Evolutionary conservation across 371 early-diverging fungal species (phyloP).

Genomic region (Mucor piriformis): DNA sequence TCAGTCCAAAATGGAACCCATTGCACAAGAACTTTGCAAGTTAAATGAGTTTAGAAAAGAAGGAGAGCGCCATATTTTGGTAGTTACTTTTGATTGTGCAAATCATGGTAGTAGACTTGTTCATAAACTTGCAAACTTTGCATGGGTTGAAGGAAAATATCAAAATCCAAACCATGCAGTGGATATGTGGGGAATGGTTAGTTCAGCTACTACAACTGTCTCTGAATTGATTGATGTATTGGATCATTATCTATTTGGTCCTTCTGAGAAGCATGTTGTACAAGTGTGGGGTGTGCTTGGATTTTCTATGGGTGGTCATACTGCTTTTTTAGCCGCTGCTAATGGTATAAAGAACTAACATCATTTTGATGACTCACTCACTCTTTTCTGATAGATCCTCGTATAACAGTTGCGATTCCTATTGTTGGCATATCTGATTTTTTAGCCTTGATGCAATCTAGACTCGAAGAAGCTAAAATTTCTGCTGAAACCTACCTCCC

Average conservation of each 20-base stretch:
- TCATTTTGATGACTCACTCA: not conserved
- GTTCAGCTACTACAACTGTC: constrained; percentile 44
- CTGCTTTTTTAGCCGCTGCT: constrained; percentile 50
- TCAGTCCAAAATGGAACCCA: constrained; percentile 32
- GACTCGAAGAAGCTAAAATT: constrained; percentile 20
- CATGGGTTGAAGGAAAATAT: constrained; percentile 39
- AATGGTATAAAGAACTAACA: constrained; percentile 44
- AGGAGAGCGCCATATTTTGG: constrained; percentile 30
- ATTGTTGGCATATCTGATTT: constrained; percentile 45
- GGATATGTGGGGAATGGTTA: constrained; percentile 58
- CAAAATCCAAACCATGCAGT: constrained; percentile 50
- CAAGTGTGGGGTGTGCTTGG: constrained; percentile 56
- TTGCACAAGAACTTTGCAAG: constrained; percentile 28
- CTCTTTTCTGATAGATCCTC: constrained; percentile 30
- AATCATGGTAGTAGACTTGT: constrained; percentile 60
- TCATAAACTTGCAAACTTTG: constrained; percentile 34
- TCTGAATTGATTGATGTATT: constrained; percentile 56
- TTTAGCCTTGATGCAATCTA: constrained; percentile 29
- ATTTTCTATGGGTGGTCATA: constrained; percentile 62
- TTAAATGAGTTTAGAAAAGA: constrained; percentile 20
- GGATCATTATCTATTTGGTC: constrained; percentile 49
- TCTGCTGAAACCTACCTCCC: constrained; percentile 26
- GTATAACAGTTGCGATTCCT: constrained; percentile 45
- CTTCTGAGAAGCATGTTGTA: constrained; percentile 23
- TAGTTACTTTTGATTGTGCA: constrained; percentile 57